Evolutionary conservation across 2,329 filamentous ascomycete genomes (phyloP), one percentile per base, ranked within the genome.

Genomic region (Aureobasidium melanogenum): DNA sequence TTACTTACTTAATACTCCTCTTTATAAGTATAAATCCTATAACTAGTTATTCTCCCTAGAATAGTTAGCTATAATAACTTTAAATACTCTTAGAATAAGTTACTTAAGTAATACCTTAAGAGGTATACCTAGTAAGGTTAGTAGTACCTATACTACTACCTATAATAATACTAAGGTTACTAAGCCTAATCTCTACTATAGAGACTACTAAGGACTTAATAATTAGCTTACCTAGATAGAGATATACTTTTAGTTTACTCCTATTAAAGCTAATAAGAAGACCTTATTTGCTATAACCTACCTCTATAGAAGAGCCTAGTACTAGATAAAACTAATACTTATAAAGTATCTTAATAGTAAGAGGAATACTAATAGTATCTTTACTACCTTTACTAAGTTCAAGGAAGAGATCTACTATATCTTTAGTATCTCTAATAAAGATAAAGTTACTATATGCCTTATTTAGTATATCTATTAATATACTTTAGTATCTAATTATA

Each of bases 291-390:
- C 48, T 24, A 52, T 2, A 1, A 52, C 48, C 48, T 52, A 52
- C n/a, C 48, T 52, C n/a, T n/a, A 30, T 12, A 9, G 30, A 52
- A 38, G 30, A 52, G 48, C 48, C 48, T 26, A 52, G 30, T 7
- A 52, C 50, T 54, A 19, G 50, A 54, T 54, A 14, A 54, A 54
- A 54, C 50, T 34, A 19, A 54, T 54, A 14, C 50, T 54, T 54
- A 15, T 15, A 6, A 54, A 54, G 50, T 54, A 26, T 19, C n/a
- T 54, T 1, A 26, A 54, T 14, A 10, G n/a, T 4, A 39, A 26
- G 50, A 7, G 12, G 19, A n/a, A 54, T n/a, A 54, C 50, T 19
- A 12, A 39, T 26, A 12, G 50, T 24, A 54, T 54, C 12, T 2
- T 54, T 4, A 17, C 19, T 15, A 52, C 15, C 48, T 52, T 52